A percentile compares a stretch with the other conserved stretches of the same genome.
These are phyloP conservation scores for Phanerochaete carnosa DNA, from an alignment of 768 basidiomycete genomes.

Conservation along the genomic window DNA sequence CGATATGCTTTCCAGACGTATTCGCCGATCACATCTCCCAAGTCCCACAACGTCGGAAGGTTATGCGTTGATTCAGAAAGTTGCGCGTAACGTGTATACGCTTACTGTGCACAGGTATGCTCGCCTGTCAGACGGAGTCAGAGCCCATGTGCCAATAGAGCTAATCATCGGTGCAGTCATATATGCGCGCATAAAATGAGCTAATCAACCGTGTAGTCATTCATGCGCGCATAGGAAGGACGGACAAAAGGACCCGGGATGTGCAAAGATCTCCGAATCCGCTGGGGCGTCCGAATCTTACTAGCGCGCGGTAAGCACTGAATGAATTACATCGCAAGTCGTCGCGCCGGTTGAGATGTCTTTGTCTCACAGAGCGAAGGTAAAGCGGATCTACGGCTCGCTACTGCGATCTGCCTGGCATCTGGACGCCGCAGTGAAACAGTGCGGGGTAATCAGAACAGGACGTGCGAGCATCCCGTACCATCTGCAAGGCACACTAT, in stretches of 20 bases:
- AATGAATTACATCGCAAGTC: no score
- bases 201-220: not conserved
- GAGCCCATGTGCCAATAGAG: not conserved
- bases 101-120: not conserved
- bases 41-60: not conserved
- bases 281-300: not conserved
- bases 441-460: not conserved
- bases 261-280: not conserved
- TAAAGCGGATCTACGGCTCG: not conserved
- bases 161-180: not conserved
- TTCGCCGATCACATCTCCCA: not conserved
- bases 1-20: not conserved
- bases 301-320: no score
- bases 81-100: not conserved
- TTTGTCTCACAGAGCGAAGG: not conserved
- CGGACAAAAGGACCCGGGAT: not conserved
- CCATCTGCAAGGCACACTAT: not conserved
- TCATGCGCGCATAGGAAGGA: not conserved
- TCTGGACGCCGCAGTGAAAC: not conserved
- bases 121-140: not conserved
- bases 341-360: not conserved
- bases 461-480: not conserved
- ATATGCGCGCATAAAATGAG: not conserved
- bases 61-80: not conserved
- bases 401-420: not conserved